These are phyloP conservation scores for Xylaria polymorpha DNA, from an alignment of 2,329 filamentous ascomycete species.

Conservation along the genomic window DNA sequence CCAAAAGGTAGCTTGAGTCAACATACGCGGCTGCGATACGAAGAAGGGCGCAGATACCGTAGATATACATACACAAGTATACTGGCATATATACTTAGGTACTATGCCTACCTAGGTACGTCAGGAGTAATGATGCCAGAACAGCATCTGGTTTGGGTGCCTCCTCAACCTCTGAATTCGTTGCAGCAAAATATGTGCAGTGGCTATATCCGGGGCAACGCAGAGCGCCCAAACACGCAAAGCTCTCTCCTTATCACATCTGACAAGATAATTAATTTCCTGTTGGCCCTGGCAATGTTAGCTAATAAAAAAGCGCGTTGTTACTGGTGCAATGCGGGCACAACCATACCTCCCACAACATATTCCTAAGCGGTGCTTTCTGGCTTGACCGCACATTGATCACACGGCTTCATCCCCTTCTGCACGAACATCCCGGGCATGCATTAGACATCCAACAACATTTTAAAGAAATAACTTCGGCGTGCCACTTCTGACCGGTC, in stretches of 20 bases:
- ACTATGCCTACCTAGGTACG: not conserved
- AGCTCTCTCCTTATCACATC: not conserved
- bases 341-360: not conserved
- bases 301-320: not conserved
- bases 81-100: not conserved
- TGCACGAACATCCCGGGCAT: not conserved
- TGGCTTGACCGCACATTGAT: not conserved
- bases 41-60: not conserved
- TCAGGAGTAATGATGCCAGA: not conserved
- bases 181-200: not conserved
- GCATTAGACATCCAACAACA: not conserved
- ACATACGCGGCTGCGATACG: not conserved
- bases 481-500: not conserved
- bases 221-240: not conserved
- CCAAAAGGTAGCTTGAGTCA: not conserved
- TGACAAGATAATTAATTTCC: not conserved
- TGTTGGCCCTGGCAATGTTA: not conserved
- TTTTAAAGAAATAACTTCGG: not conserved
- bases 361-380: not conserved
- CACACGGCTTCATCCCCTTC: not conserved
- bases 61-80: not conserved
- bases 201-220: slow-evolving; percentile 5
- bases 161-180: not conserved
- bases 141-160: not conserved
- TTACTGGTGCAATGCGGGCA: not conserved